phyloP scores from a whole-genome alignment of 257 asterid species.

The Petrea volubilis region DNA sequence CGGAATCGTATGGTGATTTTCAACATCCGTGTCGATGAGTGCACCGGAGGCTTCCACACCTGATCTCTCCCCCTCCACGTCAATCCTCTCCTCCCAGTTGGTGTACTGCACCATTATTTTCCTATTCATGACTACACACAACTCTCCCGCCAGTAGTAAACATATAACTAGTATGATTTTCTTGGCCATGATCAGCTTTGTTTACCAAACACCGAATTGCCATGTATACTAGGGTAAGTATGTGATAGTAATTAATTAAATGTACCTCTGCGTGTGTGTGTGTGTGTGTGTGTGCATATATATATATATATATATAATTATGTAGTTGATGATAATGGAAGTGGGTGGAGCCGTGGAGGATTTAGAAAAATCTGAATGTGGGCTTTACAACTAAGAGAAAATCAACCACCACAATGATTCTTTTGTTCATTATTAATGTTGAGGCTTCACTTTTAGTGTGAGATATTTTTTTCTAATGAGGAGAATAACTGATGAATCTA shows the following conservation, averaged over 20 bases:
- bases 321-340: neutral
- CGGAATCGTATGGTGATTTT: conserved; percentile 53
- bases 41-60: neutral
- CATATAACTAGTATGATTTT: neutral
- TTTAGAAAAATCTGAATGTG: neutral
- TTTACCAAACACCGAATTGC: neutral
- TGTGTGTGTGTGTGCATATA: neutral
- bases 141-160: conserved; percentile 16
- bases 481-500: neutral
- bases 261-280: neutral
- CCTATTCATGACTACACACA: neutral
- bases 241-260: neutral
- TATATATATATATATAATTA: neutral
- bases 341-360: neutral
- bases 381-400: neutral
- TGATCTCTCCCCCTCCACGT: neutral
- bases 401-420: neutral
- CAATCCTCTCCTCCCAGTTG: neutral
- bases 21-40: conserved; percentile 15
- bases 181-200: neutral
- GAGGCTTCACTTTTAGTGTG: neutral
- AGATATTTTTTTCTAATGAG: neutral
- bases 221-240: neutral
- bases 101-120: conserved; percentile 6
- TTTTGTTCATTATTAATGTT: neutral